These are phyloP conservation scores for Colletotrichum higginsianum DNA, from an alignment of 2,329 filamentous ascomycete species.

Conservation along the genomic window DNA sequence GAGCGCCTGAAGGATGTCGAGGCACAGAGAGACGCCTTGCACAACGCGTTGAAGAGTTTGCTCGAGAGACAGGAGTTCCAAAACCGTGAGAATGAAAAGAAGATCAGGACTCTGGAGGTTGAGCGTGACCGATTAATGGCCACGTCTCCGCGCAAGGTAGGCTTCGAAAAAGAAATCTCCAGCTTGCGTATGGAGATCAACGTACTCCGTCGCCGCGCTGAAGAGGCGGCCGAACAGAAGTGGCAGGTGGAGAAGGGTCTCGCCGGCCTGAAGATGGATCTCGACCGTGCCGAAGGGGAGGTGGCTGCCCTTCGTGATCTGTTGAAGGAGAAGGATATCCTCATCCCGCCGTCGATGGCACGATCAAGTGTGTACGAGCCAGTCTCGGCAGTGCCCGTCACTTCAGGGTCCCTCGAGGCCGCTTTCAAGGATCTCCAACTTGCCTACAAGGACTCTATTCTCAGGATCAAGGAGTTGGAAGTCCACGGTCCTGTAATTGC, in stretches of 20 bases:
- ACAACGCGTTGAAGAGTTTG: slow-evolving; percentile 87
- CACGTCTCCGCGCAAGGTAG: slow-evolving; percentile 78
- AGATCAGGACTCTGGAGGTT: slow-evolving; percentile 80
- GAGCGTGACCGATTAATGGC: slow-evolving; percentile 83
- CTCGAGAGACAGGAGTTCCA: slow-evolving; percentile 89
- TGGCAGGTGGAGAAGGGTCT: slow-evolving; percentile 96
- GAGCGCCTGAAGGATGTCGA: slow-evolving; percentile 94
- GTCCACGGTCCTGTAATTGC: slow-evolving; percentile 54
- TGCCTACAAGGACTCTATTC: slow-evolving; percentile 77
- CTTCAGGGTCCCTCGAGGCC: slow-evolving; percentile 79
- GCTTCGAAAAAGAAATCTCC: slow-evolving; percentile 87
- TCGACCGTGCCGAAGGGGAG: slow-evolving; percentile 95
- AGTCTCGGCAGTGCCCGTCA: slow-evolving; percentile 61
- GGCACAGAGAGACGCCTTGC: slow-evolving; percentile 91
- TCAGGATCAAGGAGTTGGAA: slow-evolving; percentile 77
- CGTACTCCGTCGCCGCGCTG: slow-evolving; percentile 85
- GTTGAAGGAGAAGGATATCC: slow-evolving; percentile 86
- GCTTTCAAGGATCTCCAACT: slow-evolving; percentile 83
- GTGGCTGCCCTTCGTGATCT: slow-evolving; percentile 85
- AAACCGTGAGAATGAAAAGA: slow-evolving; percentile 86
- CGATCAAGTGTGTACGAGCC: slow-evolving; percentile 54
- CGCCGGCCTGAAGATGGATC: slow-evolving; percentile 91
- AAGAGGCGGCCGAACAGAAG: slow-evolving; percentile 95
- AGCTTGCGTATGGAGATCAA: slow-evolving; percentile 88
- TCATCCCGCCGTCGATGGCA: slow-evolving; percentile 74